Evolutionary conservation across 2,329 filamentous ascomycete species (phyloP), one percentile per base, ranked within the genome.

Genomic region (Fonsecaea pedrosoi): DNA sequence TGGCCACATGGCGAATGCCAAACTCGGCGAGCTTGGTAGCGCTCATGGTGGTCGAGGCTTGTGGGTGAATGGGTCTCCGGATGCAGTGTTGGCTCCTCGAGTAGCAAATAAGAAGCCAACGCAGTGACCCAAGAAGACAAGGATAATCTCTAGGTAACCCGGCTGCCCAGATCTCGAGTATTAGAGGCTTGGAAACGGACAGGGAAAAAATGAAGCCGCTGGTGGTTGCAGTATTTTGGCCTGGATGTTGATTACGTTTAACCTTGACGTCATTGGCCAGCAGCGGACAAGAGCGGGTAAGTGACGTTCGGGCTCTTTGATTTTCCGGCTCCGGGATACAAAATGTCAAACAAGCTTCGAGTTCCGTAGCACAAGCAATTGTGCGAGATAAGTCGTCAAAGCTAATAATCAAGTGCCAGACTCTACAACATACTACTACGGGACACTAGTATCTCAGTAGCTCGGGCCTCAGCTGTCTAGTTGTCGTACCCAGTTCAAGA

Each of bases 1-100:
- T 71, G 48, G 73, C 71, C 38, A 74, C 65, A 64, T 74, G 73
- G 10, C 69, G 69, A 48, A 67, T 66, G 57, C 73, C 73, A 55
- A 74, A 74, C 58, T 73, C 69, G 40, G 69, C 50, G 53, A 74
- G 64, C 78, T 78, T 65, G 54, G 57, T 57, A 25, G 35, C 53
- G 8, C 32, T 38, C 59, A 61, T 61, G 18, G 2, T 54, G 34
- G 13, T 58, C 18, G 37, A 58, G 7, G 34, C 10, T 25, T n/a
- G 30, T 2, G 57, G 30, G n/a, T 32, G 3, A 4, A 32, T 4
- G 21, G 15, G 13, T 37, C 8, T n/a, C 15, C 12, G 21, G 25
- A 32, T 12, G 2, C 40, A 21, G 56, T 18, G 5, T 45, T 12
- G 30, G 53, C n/a, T 54, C 15, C n/a, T 34, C 6, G 12, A 25